Evolutionary conservation across 345 rosid genomes (phyloP), one percentile per base, ranked within the genome.

Genomic region (Gossypioides kirkii): DNA sequence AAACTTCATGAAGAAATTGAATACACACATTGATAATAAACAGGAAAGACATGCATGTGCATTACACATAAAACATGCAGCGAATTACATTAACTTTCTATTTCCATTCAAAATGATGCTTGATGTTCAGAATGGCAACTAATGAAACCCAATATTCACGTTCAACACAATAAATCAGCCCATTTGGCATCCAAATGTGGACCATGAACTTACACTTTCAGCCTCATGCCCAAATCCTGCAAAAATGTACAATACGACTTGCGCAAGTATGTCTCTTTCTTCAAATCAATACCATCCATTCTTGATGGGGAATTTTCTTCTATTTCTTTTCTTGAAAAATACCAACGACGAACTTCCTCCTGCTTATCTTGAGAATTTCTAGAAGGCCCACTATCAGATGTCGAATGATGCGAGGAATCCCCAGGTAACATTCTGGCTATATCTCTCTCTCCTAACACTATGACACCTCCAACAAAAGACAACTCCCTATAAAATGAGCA

Each of bases 181-280:
- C 26, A 52, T 17, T 1, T 53, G 3, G 61, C 46, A 11, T 11
- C 58, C 25, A 36, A 46, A 65, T n/a, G 26, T 20, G 77, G 66
- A 71, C 10, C 69, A 23, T 60, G 26, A 74, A 75, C 98, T 89
- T 82, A 93, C 99, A 95, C 98, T 92, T 92, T 95, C 26, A 95
- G 85, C 76, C 96, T 76, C 97, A 92, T 95, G 82, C 99, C 99
- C 66, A 95, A 84, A 83, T 92, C 99, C 82, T 95, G 99, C 83
- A 95, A 79, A 84, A 88, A 92, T 10, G 99, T 95, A 80, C 99
- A 95, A 80, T 95, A 95, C 8, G 98, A 92, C 84, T 95, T 95
- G 78, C 97, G 94, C 20, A 92, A 77, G 82, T 91, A 88, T 0
- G 97, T 89, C 82, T 95, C 99, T 84, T 88, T 95, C 92, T 92